Evolutionary conservation across 2,329 filamentous ascomycete genomes (phyloP), one percentile per base, ranked within the genome.

Genomic region (Aspergillus sp.): DNA sequence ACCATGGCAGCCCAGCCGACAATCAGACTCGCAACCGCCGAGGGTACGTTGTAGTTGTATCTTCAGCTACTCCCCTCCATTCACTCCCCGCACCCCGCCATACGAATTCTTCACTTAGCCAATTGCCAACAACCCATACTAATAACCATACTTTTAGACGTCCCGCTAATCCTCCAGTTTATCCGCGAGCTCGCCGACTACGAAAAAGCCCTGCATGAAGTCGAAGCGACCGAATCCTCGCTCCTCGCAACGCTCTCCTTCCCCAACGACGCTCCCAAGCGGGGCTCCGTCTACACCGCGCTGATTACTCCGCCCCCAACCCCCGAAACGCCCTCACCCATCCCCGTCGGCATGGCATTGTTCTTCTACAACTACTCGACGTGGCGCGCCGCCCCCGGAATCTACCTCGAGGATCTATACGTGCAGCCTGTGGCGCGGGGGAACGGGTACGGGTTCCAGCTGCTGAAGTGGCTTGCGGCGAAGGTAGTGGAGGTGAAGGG

Each of bases 301-400:
- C 76, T 96, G 9, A 76, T 93, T 55, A 81, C 81, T 64, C 77
- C 80, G 27, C 76, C 82, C 21, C 76, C 80, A 11, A 74, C 77
- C 6, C 74, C 79, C 11, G 70, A 77, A 40, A 73, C 64, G 59
- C 61, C 68, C 57, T 39, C 63, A 51, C 64, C 73, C 33, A 47
- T 60, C 56, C 70, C 84, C 73, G 90, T 86, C 0, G 91, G 89
- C 48, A 91, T 97, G 84, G 92, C 92, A 1, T 77, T 97, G 41
- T 97, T 92, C 78, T 98, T 96, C 75, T 92, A 93, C 81, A 98
- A 93, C 77, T 98, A 96, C 77, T 91, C 88, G 70, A 97, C 93
- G 0, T 98, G 95, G 95, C 85, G 90, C 8, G 85, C 90, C n/a
- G 85, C 84, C 46, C 86, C 93, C 0, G 93, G 93, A 3, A 90